Conservation (phyloP, 2,329 filamentous ascomycete genomes). For the Mycosphaerella arachidis region DNA sequence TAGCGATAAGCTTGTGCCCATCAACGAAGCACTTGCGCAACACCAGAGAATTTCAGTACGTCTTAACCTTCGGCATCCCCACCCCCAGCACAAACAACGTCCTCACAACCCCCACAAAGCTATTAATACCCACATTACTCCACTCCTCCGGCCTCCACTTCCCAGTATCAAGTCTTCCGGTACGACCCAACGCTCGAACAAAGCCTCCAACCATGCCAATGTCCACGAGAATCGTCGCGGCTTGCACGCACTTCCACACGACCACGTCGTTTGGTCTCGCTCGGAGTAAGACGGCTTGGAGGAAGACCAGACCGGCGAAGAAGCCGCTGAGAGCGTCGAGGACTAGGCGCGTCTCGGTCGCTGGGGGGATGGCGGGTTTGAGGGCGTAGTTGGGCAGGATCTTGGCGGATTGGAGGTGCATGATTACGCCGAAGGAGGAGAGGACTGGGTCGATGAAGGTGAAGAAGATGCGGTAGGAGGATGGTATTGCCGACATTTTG, state of each 20-base stretch:
- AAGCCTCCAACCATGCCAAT: conserved; percentile 1
- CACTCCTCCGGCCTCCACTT: conserved; percentile 2
- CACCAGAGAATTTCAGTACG: background rate
- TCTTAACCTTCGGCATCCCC: background rate
- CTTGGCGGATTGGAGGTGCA: background rate
- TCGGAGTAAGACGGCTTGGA: conserved; percentile 8
- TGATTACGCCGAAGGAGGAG: background rate
- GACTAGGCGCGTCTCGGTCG: conserved; percentile 3
- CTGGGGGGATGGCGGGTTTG: background rate
- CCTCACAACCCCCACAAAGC: background rate
- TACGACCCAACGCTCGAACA: conserved; percentile 1
- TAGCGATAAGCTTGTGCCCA: too few relatives aligned
- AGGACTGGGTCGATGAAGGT: background rate
- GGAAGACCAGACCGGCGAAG: conserved; percentile 1
- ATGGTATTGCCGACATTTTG: background rate
- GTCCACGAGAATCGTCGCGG: conserved; percentile 3
- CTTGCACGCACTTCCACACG: conserved; percentile 8
- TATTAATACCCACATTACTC: background rate
- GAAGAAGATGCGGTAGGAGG: conserved; percentile 1
- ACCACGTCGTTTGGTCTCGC: conserved; percentile 9
- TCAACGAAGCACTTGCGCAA: too few relatives aligned
- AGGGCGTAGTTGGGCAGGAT: conserved; percentile 1
- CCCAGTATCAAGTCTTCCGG: background rate
- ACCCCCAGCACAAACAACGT: background rate
- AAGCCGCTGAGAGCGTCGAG: conserved; percentile 6